phyloP scores from a whole-genome alignment of 169 alveolate species.

The Plasmodium sp. region DNA sequence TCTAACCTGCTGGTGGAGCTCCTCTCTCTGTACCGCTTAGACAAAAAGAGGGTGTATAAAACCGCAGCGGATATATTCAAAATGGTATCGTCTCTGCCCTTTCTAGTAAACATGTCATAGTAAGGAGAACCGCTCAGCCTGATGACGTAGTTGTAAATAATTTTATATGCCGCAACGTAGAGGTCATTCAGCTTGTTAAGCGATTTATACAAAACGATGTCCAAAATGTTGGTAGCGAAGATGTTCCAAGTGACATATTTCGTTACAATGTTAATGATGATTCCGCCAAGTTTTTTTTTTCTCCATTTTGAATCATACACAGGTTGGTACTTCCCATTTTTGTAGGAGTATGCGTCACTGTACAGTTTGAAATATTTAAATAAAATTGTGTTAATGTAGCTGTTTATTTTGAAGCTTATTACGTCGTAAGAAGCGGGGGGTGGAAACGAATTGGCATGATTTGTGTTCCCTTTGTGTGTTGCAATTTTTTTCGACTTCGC shows the following conservation, averaged over 20 bases:
- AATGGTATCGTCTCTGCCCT: background rate
- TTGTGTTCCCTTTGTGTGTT: background rate
- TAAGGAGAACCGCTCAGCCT: background rate
- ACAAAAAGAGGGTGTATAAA: conserved; percentile 33
- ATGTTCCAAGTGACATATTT: conserved; percentile 14
- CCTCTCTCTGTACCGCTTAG: conserved; percentile 17
- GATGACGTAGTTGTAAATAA: conserved; percentile 24
- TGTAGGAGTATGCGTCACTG: conserved; percentile 33
- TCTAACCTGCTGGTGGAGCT: background rate
- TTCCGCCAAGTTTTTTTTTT: background rate
- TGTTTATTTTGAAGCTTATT: conserved; percentile 29
- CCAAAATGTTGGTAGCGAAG: conserved; percentile 57
- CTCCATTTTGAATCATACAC: background rate
- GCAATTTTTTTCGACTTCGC: background rate
- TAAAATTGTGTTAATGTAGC: conserved; percentile 35
- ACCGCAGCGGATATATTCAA: conserved; percentile 30
- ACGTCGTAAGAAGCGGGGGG: background rate
- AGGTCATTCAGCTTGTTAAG: conserved; percentile 38
- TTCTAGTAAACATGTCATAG: conserved; percentile 5
- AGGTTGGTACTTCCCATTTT: conserved; percentile 2
- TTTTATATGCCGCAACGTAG: conserved; percentile 39
- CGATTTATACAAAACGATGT: conserved; percentile 51
- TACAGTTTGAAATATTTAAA: conserved; percentile 42
- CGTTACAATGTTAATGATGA: conserved; percentile 22
- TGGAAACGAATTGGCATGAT: background rate